Percentiles rank a stretch among this genome's conserved stretches.
Conservation (phyloP, 2,329 filamentous ascomycete genomes). For the Aschersonia sp. region DNA sequence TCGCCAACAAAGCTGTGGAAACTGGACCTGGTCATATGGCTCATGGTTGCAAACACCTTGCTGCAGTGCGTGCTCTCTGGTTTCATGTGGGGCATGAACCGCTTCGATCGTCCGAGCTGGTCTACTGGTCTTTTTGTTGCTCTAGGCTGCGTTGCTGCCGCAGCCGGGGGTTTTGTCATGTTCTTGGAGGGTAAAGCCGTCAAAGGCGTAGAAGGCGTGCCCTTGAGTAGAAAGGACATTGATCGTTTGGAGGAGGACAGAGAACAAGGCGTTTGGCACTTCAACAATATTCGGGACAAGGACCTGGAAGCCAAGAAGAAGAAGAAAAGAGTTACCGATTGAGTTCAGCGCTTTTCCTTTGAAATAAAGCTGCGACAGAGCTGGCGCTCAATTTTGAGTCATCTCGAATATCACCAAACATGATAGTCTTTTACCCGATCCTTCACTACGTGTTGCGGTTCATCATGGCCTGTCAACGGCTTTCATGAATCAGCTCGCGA, state of each 20-base stretch:
- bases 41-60: slow-evolving; percentile 65
- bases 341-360: not conserved
- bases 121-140: slow-evolving; percentile 66
- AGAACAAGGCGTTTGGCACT: slow-evolving; percentile 42
- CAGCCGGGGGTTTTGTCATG: slow-evolving; percentile 52
- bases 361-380: too few relatives aligned
- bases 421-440: too few relatives aligned
- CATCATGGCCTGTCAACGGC: too few relatives aligned
- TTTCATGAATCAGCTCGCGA: too few relatives aligned
- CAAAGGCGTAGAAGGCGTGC: slow-evolving; percentile 57
- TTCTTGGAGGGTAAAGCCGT: slow-evolving; percentile 58
- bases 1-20: slow-evolving; percentile 57
- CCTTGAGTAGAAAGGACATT: slow-evolving; percentile 40
- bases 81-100: slow-evolving; percentile 73
- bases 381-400: too few relatives aligned
- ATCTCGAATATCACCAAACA: too few relatives aligned
- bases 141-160: slow-evolving; percentile 55
- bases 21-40: slow-evolving; percentile 65
- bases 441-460: too few relatives aligned
- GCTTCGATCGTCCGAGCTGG: slow-evolving; percentile 63
- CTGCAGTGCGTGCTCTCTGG: slow-evolving; percentile 58
- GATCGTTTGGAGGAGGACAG: slow-evolving; percentile 34
- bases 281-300: slow-evolving; percentile 26
- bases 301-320: slow-evolving; percentile 8
- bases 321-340: slow-evolving; percentile 1